Conservation (phyloP, 106 monocot species). For the Dendrobium huoshanense region DNA sequence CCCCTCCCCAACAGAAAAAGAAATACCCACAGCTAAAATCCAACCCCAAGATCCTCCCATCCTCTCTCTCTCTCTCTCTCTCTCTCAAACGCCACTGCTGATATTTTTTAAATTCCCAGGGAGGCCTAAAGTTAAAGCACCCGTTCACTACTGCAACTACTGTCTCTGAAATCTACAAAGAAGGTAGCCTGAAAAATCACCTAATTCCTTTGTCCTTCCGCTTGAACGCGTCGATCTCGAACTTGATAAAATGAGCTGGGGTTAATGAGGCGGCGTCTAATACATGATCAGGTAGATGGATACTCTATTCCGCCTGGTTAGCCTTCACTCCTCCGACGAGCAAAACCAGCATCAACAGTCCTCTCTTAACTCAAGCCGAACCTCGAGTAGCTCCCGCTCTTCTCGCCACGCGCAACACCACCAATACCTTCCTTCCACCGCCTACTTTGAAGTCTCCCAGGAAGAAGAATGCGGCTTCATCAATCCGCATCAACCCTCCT, state of each 20-base stretch:
- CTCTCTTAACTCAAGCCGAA: constrained; percentile 30
- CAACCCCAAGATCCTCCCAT: not conserved
- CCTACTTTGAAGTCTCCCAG: not conserved
- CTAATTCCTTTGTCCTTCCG: constrained; percentile 2
- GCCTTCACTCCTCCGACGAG: constrained; percentile 16
- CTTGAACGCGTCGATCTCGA: not conserved
- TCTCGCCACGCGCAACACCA: not conserved
- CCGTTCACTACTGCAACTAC: not conserved
- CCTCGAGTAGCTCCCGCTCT: constrained; percentile 13
- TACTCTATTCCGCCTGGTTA: constrained; percentile 38
- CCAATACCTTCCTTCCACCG: not conserved
- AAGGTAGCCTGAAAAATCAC: not conserved
- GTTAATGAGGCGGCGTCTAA: not conserved
- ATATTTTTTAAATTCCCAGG: not conserved
- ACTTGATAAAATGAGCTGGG: not conserved
- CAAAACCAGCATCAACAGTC: constrained; percentile 11
- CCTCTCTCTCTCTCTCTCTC: constrained; percentile 4
- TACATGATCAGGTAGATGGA: constrained; percentile 19
- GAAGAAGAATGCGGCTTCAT: constrained; percentile 41
- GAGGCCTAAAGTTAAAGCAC: not conserved
- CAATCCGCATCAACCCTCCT: not conserved
- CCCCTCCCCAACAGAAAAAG: not conserved
- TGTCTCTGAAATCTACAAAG: not conserved
- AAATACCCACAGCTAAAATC: constrained; percentile 1
- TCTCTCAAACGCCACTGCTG: not conserved